Base-by-base conservation (phyloP, 805 yeast genomes). In the Pichia scutulata region DNA sequence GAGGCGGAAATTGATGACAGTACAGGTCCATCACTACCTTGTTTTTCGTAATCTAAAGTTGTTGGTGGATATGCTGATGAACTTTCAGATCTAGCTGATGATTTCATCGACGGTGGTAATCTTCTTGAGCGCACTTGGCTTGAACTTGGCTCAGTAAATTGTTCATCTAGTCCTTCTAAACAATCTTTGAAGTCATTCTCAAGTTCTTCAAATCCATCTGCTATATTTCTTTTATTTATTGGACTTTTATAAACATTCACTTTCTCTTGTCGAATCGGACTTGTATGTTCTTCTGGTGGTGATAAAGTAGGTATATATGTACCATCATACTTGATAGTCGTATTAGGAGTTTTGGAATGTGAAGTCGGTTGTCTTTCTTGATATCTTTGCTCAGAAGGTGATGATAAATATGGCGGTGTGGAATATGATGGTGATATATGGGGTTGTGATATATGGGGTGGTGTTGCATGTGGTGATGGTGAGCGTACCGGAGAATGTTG, bases 141-240 rank as follows among this genome's bases (percentile, higher is more conserved):
- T 33, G 37, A 16, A 16, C 37, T 33, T 33, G 9, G 16, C 16
- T 41, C 23, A n/a, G 41, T 39, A 12, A 2, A 14, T 16, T 47
- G 51, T 8, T 28, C 39, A 25, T 48, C 44, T 14, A 41, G 40
- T 24, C 48, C 56, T 1, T 43, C 48, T 52, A 65, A 43, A 14
- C 63, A 55, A 22, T 56, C 61, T 56, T 54, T 54, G 24, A 65
- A 46, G 40, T 64, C 59, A 3, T 55, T 51, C 47, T 65, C 67
- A 16, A 65, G 47, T 39, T 60, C 52, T 42, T 62, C 68, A 39
- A 65, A 59, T 16, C 58, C 64, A 28, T 58, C 61, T 30, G 55
- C 49, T 4, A 65, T 48, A 37, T 57, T 60, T 16, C 16, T 21
- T 7, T 43, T 42, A 6, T n/a, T 24, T 2, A 43, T 18, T 21